Evolutionary conservation across 1,139 yeast species (phyloP).

Genomic region (Kodamaea derodonti): DNA sequence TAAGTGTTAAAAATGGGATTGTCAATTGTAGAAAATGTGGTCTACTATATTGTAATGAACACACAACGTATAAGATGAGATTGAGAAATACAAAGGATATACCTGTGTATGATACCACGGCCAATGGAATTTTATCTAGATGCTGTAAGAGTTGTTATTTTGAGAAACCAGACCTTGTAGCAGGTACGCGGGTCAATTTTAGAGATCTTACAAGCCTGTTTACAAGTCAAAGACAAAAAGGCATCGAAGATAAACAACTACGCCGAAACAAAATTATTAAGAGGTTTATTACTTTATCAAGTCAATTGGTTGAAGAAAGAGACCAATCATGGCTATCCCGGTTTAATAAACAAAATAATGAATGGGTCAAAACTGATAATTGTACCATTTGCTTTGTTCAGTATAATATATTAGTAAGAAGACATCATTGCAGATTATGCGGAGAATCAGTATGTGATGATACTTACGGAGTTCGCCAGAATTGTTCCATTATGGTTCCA

Average conservation of each 20-base stretch:
- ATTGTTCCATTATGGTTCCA: slow-evolving; percentile 74
- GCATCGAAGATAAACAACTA: slow-evolving; percentile 42
- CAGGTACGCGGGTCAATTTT: slow-evolving; percentile 31
- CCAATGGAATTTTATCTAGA: slow-evolving; percentile 60
- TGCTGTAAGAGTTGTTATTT: slow-evolving; percentile 65
- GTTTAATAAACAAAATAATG: slow-evolving; percentile 13
- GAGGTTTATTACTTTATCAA: slow-evolving; percentile 49
- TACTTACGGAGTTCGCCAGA: slow-evolving; percentile 26
- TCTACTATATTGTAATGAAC: slow-evolving; percentile 59
- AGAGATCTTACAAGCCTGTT: slow-evolving; percentile 50
- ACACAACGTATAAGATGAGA: slow-evolving; percentile 53
- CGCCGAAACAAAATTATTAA: slow-evolving; percentile 58
- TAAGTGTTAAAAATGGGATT: slow-evolving; percentile 48
- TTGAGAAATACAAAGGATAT: slow-evolving; percentile 30
- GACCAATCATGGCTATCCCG: slow-evolving; percentile 12
- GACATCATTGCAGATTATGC: slow-evolving; percentile 87
- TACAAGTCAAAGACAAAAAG: slow-evolving; percentile 31
- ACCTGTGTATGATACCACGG: slow-evolving; percentile 28
- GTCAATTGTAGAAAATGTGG: slow-evolving; percentile 76
- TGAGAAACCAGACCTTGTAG: slow-evolving; percentile 52
- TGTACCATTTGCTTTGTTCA: slow-evolving; percentile 63
- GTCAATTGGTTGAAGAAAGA: slow-evolving; percentile 19
- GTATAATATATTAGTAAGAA: slow-evolving; percentile 61
- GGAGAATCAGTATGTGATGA: slow-evolving; percentile 82
- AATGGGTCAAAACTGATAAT: slow-evolving; percentile 57